Conservation (phyloP, 129 eudicot genomes). For the Helianthus annuus region DNA sequence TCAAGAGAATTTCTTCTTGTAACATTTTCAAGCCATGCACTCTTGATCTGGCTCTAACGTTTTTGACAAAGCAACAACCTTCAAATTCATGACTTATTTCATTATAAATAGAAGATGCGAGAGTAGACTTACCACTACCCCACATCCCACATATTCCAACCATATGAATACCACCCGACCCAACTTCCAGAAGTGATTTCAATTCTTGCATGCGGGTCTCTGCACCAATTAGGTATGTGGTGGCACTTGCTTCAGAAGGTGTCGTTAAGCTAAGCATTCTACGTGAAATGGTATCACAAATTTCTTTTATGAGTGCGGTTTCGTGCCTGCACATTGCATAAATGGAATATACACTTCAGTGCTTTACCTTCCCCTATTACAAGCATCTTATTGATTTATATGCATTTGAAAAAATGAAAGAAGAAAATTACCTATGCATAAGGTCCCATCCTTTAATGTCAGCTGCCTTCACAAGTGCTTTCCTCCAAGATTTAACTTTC, state of each 20-base stretch:
- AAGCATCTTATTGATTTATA: too few species aligned
- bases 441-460: neutral
- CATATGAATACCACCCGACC: constrained; percentile 21
- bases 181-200: constrained; percentile 8
- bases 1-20: constrained; percentile 15
- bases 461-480: neutral
- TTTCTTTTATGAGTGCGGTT: neutral
- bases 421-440: neutral
- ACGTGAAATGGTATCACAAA: neutral
- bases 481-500: neutral
- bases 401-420: too few species aligned
- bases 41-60: constrained; percentile 6
- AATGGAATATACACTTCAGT: too few species aligned
- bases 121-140: constrained; percentile 35
- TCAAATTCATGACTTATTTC: constrained; percentile 18
- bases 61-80: constrained; percentile 17
- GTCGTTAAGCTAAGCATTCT: constrained; percentile 1
- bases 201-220: constrained; percentile 12
- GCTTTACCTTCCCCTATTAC: too few species aligned
- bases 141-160: constrained; percentile 28
- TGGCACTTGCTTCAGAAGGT: neutral
- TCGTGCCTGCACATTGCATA: constrained; percentile 8
- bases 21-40: constrained; percentile 11
- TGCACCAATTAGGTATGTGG: neutral
- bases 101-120: constrained; percentile 17